These are phyloP conservation scores for Didymella glomerata DNA, from an alignment of 2,329 filamentous ascomycete genomes.

Conservation along the genomic window DNA sequence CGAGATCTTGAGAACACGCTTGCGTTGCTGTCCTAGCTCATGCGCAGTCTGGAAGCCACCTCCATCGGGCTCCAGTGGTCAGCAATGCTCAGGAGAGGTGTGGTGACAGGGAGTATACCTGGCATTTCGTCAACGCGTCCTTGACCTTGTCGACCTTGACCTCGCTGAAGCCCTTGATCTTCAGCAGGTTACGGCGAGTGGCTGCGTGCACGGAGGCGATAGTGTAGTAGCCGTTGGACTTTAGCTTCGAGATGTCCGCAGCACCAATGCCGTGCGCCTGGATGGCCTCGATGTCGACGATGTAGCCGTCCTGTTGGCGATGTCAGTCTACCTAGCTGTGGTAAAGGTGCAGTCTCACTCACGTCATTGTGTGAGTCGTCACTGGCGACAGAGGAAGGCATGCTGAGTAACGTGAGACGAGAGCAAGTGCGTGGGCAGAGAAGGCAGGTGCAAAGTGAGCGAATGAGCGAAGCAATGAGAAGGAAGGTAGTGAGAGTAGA, in stretches of 20 bases:
- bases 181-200: slow-evolving; percentile 67
- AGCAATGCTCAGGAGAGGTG: slow-evolving; percentile 15
- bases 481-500: slow-evolving; percentile 1
- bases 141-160: slow-evolving; percentile 76
- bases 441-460: slow-evolving; percentile 16
- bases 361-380: slow-evolving; percentile 61
- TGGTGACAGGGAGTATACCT: slow-evolving; percentile 49
- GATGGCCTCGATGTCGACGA: slow-evolving; percentile 72
- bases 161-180: slow-evolving; percentile 75
- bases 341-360: slow-evolving; percentile 14
- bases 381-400: slow-evolving; percentile 60
- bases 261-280: slow-evolving; percentile 72
- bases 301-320: slow-evolving; percentile 58
- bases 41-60: slow-evolving; percentile 72
- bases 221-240: slow-evolving; percentile 69
- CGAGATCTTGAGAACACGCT: slow-evolving; percentile 70
- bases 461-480: slow-evolving; percentile 2
- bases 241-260: slow-evolving; percentile 72
- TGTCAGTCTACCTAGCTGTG: background rate
- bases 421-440: slow-evolving; percentile 2
- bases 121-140: slow-evolving; percentile 69
- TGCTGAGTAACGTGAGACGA: slow-evolving; percentile 5
- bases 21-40: slow-evolving; percentile 69
- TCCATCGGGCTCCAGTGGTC: slow-evolving; percentile 60
- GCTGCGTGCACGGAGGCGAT: slow-evolving; percentile 68